Percentiles rank a stretch among this genome's conserved stretches.
These are phyloP conservation scores for Stenogyne calaminthoides DNA, from an alignment of 305 asterid genomes.

Conservation along the genomic window DNA sequence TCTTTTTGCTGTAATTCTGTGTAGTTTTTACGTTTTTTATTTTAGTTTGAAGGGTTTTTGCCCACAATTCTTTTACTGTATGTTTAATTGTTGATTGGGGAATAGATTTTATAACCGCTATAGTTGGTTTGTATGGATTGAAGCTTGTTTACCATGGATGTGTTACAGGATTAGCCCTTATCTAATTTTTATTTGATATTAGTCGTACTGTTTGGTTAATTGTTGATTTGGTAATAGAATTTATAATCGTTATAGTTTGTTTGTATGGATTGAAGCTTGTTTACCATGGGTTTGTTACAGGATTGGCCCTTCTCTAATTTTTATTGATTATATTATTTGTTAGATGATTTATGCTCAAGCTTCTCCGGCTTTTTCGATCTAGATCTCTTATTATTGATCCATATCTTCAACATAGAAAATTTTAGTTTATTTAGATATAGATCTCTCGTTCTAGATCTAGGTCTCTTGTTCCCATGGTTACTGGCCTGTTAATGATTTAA, in stretches of 20 bases:
- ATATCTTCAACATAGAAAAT: background rate
- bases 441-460: background rate
- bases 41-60: background rate
- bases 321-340: too few species aligned
- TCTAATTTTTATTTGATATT: background rate
- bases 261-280: background rate
- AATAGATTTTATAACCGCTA: background rate
- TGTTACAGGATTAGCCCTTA: too few species aligned
- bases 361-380: conserved; percentile 21
- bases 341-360: too few species aligned
- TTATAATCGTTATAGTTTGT: background rate
- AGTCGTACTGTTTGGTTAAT: background rate
- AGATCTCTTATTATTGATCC: background rate
- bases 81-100: background rate
- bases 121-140: background rate
- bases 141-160: background rate
- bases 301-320: background rate
- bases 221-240: background rate
- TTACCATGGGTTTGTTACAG: background rate
- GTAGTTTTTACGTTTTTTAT: background rate
- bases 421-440: background rate
- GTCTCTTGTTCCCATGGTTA: background rate
- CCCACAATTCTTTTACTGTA: background rate
- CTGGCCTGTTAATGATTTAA: background rate
- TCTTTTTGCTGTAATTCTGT: background rate